Evolutionary conservation across 1,139 yeast genomes (phyloP).

Genomic region (Debaryomycetaceae sp.): DNA sequence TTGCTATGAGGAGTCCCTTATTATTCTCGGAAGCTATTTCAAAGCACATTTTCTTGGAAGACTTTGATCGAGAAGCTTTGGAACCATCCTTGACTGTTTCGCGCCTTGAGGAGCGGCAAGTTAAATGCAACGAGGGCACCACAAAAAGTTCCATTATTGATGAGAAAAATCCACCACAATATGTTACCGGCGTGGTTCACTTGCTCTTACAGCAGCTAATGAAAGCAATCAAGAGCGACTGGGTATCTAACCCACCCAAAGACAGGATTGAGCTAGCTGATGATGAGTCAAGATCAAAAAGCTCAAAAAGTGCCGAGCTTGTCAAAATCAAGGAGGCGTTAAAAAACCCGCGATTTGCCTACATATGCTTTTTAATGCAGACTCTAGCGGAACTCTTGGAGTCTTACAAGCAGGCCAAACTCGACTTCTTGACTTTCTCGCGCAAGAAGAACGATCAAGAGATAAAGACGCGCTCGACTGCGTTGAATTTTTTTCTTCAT

Average conservation of each 20-base stretch:
- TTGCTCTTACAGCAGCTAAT: slow-evolving; percentile 54
- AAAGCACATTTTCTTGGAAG: slow-evolving; percentile 36
- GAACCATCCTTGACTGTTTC: slow-evolving; percentile 1
- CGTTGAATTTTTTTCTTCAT: slow-evolving; percentile 66
- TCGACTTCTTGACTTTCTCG: slow-evolving; percentile 72
- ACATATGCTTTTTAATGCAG: slow-evolving; percentile 60
- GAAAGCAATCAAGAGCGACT: slow-evolving; percentile 40
- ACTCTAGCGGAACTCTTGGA: slow-evolving; percentile 60
- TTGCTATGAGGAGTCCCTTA: slow-evolving; percentile 50
- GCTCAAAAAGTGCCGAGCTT: slow-evolving; percentile 5
- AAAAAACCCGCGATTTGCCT: slow-evolving; percentile 41
- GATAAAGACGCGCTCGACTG: slow-evolving; percentile 56
- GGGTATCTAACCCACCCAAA: slow-evolving; percentile 28
- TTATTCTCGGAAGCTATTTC: slow-evolving; percentile 44
- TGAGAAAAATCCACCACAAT: slow-evolving; percentile 15
- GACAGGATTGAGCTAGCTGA: slow-evolving; percentile 5
- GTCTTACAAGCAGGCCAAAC: slow-evolving; percentile 71
- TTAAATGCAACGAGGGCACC: too few relatives aligned
- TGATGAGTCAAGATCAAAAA: slow-evolving; percentile 3
- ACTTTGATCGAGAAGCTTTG: slow-evolving; percentile 16
- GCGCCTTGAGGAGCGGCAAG: slow-evolving; percentile 4
- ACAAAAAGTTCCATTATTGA: too few relatives aligned
- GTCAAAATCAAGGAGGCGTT: slow-evolving; percentile 17
- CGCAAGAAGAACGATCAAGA: slow-evolving; percentile 33
- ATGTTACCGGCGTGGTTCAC: slow-evolving; percentile 52